Evolutionary conservation across 768 basidiomycete genomes (phyloP), one percentile per base, ranked within the genome.

Genomic region (Kwoniella sp.): DNA sequence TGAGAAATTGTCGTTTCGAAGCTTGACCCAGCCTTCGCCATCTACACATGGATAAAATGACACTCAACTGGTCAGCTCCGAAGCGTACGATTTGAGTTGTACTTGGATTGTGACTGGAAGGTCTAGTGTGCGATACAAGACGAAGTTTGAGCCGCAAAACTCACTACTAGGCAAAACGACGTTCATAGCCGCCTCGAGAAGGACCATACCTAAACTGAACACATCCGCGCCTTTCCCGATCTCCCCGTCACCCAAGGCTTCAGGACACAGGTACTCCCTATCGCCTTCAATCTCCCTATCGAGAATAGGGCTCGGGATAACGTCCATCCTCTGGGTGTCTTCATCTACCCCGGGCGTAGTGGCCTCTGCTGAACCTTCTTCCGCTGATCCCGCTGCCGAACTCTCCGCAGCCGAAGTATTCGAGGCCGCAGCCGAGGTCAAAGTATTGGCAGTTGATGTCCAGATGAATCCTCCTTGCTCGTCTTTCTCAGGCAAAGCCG

Each of bases 131-230:
- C n/a, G n/a, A 28, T 48, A 17, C 13, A 25, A 13, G 7, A 26
- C 0, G 13, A 11, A 29, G 25, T n/a, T 15, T 13, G 23, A 37
- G n/a, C 15, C 0, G 60, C 20, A 61, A 9, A 5, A 70, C 72
- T 68, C 90, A 95, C 76, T 93, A 82, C 92, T 91, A 82, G 96
- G 96, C 56, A 99, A 90, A 56, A 97, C 87, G 73, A 99, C 92
- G 79, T 99, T 99, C 69, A 92, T 86, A 61, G 93, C 90, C 58
- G 91, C 88, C 84, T 99, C 96, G 61, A 99, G 86, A 82, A 98
- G 87, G 68, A 91, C 90, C 87, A 98, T 92, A 62, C 96, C 96
- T 77, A 99, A 85, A 82, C 94, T 94, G 84, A 96, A 99, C 61
- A 98, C 86, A 83, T 99, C 96, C 58, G 96, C 93, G 66, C 89